Evolutionary conservation across 768 basidiomycete species (phyloP).

Genomic region (Pleurotus cornucopiae): DNA sequence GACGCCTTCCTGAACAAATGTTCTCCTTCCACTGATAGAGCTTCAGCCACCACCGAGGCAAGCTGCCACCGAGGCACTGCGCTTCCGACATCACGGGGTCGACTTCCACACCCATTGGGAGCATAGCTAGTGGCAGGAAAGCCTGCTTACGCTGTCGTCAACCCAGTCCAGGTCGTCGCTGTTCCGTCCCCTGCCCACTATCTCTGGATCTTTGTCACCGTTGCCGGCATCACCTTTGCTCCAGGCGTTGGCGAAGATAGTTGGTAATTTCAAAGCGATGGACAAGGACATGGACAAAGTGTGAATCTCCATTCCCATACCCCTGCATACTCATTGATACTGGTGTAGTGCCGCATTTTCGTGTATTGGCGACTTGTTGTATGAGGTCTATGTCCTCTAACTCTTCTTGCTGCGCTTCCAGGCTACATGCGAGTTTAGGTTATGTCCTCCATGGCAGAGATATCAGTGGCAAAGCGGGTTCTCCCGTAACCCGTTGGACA

Average conservation of each 20-base stretch:
- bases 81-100: no score
- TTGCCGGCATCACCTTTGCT: slow-evolving; percentile 21
- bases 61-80: no score
- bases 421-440: slow-evolving; percentile 45
- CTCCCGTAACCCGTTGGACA: neutral
- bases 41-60: no score
- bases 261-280: slow-evolving; percentile 61
- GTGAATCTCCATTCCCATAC: slow-evolving; percentile 35
- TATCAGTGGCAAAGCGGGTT: slow-evolving; percentile 56
- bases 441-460: slow-evolving; percentile 94
- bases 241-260: slow-evolving; percentile 70
- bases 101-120: no score
- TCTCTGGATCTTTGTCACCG: no score
- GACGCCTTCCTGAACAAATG: no score
- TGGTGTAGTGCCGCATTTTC: slow-evolving; percentile 71
- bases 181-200: no score
- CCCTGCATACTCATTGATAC: slow-evolving; percentile 2
- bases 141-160: no score
- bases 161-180: no score
- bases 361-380: slow-evolving; percentile 88
- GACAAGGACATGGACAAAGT: slow-evolving; percentile 65
- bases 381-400: slow-evolving; percentile 44
- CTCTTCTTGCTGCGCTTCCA: neutral
- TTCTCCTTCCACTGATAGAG: no score
- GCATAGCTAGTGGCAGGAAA: no score